Evolutionary conservation across 768 basidiomycete species (phyloP).

Genomic region (Phanerochaete carnosa): DNA sequence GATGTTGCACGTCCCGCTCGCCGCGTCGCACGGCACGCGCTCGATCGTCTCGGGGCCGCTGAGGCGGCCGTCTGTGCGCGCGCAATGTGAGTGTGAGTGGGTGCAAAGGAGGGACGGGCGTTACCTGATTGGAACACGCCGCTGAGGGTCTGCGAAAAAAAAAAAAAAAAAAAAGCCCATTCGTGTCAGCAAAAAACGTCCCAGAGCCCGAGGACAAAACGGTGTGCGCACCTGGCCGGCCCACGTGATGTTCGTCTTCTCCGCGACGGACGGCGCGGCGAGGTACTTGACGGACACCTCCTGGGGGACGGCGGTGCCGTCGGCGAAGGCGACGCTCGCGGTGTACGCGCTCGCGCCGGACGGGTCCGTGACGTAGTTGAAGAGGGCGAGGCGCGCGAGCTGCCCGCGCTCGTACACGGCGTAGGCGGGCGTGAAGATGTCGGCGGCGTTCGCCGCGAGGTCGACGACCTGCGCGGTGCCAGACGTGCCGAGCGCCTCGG

Average conservation of each 20-base stretch:
- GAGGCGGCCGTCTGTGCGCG: slow-evolving; percentile 35
- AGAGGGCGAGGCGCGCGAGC: slow-evolving; percentile 38
- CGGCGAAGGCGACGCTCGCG: slow-evolving; percentile 33
- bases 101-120: not conserved
- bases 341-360: slow-evolving; percentile 35
- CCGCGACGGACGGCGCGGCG: slow-evolving; percentile 34
- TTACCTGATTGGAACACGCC: slow-evolving; percentile 27
- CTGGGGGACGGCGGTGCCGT: slow-evolving; percentile 19
- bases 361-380: slow-evolving; percentile 47
- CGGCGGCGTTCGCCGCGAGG: slow-evolving; percentile 28
- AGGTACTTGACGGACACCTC: slow-evolving; percentile 34
- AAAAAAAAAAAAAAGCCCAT: too few species aligned
- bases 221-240: slow-evolving; percentile 37
- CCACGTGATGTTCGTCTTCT: slow-evolving; percentile 48
- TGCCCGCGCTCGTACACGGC: slow-evolving; percentile 45
- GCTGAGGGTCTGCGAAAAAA: slow-evolving; percentile 29
- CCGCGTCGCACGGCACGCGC: slow-evolving; percentile 35
- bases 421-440: slow-evolving; percentile 43
- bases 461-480: slow-evolving; percentile 39
- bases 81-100: not conserved
- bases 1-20: slow-evolving; percentile 51
- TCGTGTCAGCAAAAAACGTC: too few species aligned
- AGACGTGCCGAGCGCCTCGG: slow-evolving; percentile 43
- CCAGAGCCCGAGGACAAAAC: not conserved
- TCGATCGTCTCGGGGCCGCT: slow-evolving; percentile 29